Evolutionary conservation across 768 basidiomycete genomes (phyloP), one percentile per base, ranked within the genome.

Genomic region (Dendrothele bispora): DNA sequence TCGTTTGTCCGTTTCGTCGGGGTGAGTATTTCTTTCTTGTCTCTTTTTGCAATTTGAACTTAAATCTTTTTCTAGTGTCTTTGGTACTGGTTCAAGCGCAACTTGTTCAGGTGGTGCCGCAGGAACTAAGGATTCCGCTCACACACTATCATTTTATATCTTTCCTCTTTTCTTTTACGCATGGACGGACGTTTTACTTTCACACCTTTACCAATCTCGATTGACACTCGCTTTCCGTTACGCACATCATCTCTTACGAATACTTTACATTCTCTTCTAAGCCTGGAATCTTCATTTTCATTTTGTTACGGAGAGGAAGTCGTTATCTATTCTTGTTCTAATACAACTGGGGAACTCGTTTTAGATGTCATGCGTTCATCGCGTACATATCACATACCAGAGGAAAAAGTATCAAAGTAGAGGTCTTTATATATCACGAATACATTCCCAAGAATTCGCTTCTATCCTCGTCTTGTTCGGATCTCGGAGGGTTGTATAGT

Each of bases 61-160:
- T 36, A 18, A 5, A 26, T 32, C 7, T 43, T 22, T 12, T 5
- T 15, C 22, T 54, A 92, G 90, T 91, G 89, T 64, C 61, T 92
- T 55, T 89, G 61, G 64, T 92, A 91, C 71, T 88, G 83, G 75
- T 78, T 91, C 73, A 87, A 79, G 66, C 80, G 88, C 54, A 90
- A 91, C 66, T 65, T 92, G 42, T 91, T 90, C 80, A 74, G 85
- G 55, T 86, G 77, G 65, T 92, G 86, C 78, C 79, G 90, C 57
- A 79, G 75, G 59, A 88, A 84, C 60, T 91, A 68, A 74, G 14
- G 15, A n/a, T 43, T 30, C 43, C n/a, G 17, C 34, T 41, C 41
- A 44, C 48, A 47, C 32, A n/a, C n/a, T n/a, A n/a, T n/a, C n/a
- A n/a, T n/a, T 37, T 25, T 47, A 42, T 25, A 46, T 48, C n/a